These are phyloP conservation scores for Globisporangium cylindrosporum DNA, from an alignment of 352 stramenopile genomes.

Conservation along the genomic window DNA sequence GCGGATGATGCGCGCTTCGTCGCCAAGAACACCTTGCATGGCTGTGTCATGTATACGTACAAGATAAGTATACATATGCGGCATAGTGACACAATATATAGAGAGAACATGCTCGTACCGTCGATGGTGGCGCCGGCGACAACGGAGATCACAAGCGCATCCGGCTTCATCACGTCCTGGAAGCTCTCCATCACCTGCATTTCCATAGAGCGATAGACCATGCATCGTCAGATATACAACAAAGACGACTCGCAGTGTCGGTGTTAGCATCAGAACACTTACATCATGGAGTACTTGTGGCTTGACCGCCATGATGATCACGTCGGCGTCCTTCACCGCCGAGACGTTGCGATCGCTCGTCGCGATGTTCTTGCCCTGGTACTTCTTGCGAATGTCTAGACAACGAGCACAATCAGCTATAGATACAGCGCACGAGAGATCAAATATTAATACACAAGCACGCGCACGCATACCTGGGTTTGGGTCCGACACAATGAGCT, in stretches of 20 bases:
- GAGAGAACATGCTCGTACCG: constrained; percentile 11
- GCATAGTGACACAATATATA: neutral
- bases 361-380: constrained; percentile 47
- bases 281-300: constrained; percentile 91
- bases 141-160: constrained; percentile 80
- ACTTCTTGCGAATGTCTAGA: constrained; percentile 60
- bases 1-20: constrained; percentile 83
- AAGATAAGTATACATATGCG: neutral
- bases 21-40: constrained; percentile 54
- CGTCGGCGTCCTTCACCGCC: constrained; percentile 76
- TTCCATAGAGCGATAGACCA: neutral
- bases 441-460: neutral
- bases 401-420: neutral
- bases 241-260: neutral
- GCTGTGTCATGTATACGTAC: constrained; percentile 7
- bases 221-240: neutral
- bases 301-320: constrained; percentile 94
- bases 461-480: constrained; percentile 41
- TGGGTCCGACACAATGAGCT: constrained; percentile 80
- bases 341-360: constrained; percentile 61
- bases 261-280: constrained; percentile 4
- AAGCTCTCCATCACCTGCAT: constrained; percentile 65
- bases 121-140: constrained; percentile 81
- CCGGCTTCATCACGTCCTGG: constrained; percentile 42
- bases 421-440: neutral